Evolutionary conservation across 345 rosid species (phyloP).

Genomic region (Eucalyptus regnans): DNA sequence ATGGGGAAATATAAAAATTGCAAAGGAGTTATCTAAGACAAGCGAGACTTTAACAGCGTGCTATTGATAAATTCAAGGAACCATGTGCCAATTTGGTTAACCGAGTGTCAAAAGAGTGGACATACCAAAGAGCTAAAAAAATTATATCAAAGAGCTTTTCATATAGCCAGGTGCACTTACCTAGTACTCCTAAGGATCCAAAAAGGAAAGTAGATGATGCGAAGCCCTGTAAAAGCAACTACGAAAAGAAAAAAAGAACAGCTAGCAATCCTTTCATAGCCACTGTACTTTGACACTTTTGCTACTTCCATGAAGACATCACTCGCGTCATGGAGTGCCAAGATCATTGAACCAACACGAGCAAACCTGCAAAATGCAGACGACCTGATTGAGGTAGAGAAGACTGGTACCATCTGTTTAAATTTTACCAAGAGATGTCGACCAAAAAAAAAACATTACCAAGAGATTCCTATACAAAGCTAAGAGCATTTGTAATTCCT

Average conservation of each 20-base stretch:
- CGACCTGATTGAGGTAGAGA: background rate
- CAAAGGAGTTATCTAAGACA: background rate
- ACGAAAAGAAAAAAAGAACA: conserved; percentile 36
- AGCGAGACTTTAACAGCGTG: background rate
- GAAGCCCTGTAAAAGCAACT: conserved; percentile 44
- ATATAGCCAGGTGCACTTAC: conserved; percentile 8
- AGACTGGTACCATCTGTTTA: background rate
- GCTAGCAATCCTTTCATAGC: conserved; percentile 44
- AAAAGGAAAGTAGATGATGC: conserved; percentile 50
- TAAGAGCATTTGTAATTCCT: background rate
- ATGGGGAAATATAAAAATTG: background rate
- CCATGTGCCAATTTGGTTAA: background rate
- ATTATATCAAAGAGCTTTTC: background rate
- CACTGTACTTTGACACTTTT: conserved; percentile 84
- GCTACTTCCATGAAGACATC: conserved; percentile 70
- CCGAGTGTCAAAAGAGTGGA: background rate
- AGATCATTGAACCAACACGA: conserved; percentile 56
- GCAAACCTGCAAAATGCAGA: conserved; percentile 31
- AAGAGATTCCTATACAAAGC: background rate
- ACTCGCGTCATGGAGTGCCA: conserved; percentile 67
- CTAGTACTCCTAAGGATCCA: conserved; percentile 79
- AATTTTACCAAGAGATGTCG: background rate
- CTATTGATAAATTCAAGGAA: background rate
- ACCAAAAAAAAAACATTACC: background rate
- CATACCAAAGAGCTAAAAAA: background rate